Base-by-base conservation (phyloP, 345 rosid species). In the Kandelia obovata region DNA sequence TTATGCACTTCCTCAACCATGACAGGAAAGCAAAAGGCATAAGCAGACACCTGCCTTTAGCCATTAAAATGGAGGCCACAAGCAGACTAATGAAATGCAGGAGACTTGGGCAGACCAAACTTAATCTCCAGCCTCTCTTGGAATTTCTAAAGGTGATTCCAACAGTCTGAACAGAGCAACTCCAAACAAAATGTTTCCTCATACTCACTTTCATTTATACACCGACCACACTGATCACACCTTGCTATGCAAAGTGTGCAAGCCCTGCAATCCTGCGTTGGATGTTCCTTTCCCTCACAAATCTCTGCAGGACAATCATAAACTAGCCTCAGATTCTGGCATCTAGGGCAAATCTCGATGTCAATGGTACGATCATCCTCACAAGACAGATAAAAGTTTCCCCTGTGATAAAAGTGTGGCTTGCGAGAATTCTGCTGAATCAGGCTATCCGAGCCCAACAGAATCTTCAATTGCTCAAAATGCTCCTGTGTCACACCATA, bases 281-380 rank as follows among this genome's bases (percentile, higher is more conserved):
- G 60, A 60, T 75, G 66, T 27, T 73, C 80, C 60, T 80, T 85
- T 78, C 78, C 82, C 77, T 75, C 85, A 75, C 99, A 95, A 62
- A 77, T 82, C 72, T 92, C 89, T 0, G 83, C 88, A n/a, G 99
- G 96, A 70, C 99, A 95, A 71, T 92, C 99, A 81, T 88, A 95
- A 13, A 95, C 87, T 58, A 95, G 78, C 85, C 88, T 85, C 66
- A 80, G 77, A 63, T 85, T 85, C 78, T 79, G 85, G 81, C 99
- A 95, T 74, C 81, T 84, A 0, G 98, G 99, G 72, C 99, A 95
- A 75, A 78, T 77, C 82, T 95, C 99, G 64, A 95, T 87, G 67
- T 95, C 99, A 64, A 95, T 76, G 17, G 74, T 73, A 72, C 88
- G 83, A 66, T 87, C 94, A 75, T 92, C 97, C 32, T 90, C 94